Percentiles rank a stretch among this genome's conserved stretches.
Conservation (phyloP, 345 rosid species). For the Eucalyptus marginata region DNA sequence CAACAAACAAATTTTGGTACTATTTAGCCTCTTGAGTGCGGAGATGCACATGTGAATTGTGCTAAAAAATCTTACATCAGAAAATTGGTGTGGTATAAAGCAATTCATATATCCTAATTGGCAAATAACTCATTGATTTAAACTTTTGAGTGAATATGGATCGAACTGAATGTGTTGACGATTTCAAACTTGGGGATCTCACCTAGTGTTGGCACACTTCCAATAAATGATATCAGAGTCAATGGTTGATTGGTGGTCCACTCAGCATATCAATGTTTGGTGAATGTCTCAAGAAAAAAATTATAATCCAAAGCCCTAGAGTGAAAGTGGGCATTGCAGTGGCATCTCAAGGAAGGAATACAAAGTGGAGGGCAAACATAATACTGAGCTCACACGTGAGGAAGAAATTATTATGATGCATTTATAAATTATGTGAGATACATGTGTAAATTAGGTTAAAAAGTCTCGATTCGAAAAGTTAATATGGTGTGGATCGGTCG, state of each 20-base stretch:
- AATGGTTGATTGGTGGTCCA: background rate
- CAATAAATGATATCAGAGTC: background rate
- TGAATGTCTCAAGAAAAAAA: background rate
- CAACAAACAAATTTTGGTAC: background rate
- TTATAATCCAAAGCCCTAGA: background rate
- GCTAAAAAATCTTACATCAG: background rate
- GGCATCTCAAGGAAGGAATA: background rate
- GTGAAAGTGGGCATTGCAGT: background rate
- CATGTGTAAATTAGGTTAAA: background rate
- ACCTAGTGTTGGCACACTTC: background rate
- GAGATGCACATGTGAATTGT: background rate
- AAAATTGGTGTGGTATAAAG: background rate
- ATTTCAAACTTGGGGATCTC: background rate
- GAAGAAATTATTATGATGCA: background rate
- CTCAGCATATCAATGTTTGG: background rate
- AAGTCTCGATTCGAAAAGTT: background rate
- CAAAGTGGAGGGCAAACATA: background rate
- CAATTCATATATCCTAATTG: background rate
- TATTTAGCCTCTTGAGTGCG: background rate
- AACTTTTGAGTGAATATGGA: background rate
- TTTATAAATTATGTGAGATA: background rate
- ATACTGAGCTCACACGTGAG: fast-evolving
- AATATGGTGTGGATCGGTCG: background rate
- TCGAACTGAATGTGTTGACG: background rate
- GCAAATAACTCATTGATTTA: background rate